Conservation (phyloP, 2,329 filamentous ascomycete species). For the Grosmannia serpens region DNA sequence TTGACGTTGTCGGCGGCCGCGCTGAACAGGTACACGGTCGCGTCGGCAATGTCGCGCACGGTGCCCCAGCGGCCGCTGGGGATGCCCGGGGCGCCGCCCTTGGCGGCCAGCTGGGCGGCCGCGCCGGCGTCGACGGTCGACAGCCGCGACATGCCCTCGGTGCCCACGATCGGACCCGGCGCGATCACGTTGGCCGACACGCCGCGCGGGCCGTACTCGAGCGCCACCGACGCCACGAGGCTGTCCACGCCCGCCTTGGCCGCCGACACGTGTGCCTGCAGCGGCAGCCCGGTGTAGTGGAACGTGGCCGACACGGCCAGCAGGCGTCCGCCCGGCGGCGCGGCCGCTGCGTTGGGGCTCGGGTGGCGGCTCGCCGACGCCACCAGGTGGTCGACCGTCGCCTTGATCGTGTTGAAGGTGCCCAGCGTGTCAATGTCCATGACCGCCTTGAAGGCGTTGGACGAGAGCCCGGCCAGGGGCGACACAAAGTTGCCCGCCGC, state of each 20-base stretch:
- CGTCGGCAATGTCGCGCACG: constrained; percentile 82
- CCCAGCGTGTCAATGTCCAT: constrained; percentile 94
- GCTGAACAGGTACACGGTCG: constrained; percentile 80
- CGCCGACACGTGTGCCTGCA: constrained; percentile 82
- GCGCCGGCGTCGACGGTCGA: constrained; percentile 21
- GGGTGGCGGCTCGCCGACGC: constrained; percentile 58
- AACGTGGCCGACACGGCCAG: constrained; percentile 85
- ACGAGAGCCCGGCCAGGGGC: constrained; percentile 66
- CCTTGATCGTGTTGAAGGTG: constrained; percentile 90
- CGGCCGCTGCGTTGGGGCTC: constrained; percentile 24
- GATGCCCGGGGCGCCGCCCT: constrained; percentile 33
- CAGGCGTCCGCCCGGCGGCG: constrained; percentile 64
- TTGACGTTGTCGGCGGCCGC: constrained; percentile 80
- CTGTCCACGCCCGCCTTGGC: constrained; percentile 89
- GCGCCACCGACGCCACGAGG: constrained; percentile 63
- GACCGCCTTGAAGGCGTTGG: constrained; percentile 89
- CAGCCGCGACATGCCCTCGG: constrained; percentile 66
- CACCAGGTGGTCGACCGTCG: constrained; percentile 71
- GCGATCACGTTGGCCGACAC: constrained; percentile 81
- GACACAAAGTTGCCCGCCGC: constrained; percentile 94
- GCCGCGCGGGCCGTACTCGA: constrained; percentile 84
- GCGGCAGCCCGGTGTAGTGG: constrained; percentile 75
- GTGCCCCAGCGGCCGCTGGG: constrained; percentile 68
- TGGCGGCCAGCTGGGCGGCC: constrained; percentile 15
- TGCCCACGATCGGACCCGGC: constrained; percentile 74